Evolutionary conservation across 306 rosid species (phyloP).

Genomic region (Fragaria iinumae): DNA sequence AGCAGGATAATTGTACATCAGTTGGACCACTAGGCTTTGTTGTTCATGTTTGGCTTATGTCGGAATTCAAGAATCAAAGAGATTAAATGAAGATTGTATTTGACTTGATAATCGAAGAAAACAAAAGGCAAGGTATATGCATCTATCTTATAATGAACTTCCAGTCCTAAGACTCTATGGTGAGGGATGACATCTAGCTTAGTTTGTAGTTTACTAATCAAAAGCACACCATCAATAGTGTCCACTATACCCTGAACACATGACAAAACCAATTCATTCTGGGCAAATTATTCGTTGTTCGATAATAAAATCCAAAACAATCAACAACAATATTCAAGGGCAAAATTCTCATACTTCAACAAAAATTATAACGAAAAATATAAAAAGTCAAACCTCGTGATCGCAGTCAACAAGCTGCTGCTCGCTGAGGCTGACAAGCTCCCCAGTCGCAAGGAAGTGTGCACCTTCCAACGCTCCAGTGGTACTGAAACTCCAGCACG

Average conservation of each 20-base stretch:
- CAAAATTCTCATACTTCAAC: neutral
- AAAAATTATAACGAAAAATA: neutral
- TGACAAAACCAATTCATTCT: neutral
- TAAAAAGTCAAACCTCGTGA: conserved; percentile 61
- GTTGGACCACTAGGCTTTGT: neutral
- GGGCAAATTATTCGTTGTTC: neutral
- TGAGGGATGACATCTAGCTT: neutral
- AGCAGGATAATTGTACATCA: neutral
- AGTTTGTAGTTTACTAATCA: neutral
- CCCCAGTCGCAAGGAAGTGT: conserved; percentile 70
- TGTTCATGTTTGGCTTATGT: neutral
- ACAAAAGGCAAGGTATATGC: neutral
- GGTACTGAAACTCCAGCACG: conserved; percentile 98
- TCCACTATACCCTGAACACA: neutral
- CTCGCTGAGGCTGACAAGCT: conserved; percentile 92
- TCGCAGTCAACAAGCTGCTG: conserved; percentile 98
- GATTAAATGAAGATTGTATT: neutral
- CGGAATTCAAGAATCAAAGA: neutral
- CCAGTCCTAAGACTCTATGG: neutral
- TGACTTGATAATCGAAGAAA: neutral
- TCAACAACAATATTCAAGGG: neutral
- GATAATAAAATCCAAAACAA: too few relatives aligned
- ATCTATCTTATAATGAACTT: neutral
- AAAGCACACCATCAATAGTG: neutral
- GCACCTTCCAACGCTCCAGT: conserved; percentile 98